phyloP scores from a whole-genome alignment of 257 asterid genomes.

The Oldenlandia corymbosa region DNA sequence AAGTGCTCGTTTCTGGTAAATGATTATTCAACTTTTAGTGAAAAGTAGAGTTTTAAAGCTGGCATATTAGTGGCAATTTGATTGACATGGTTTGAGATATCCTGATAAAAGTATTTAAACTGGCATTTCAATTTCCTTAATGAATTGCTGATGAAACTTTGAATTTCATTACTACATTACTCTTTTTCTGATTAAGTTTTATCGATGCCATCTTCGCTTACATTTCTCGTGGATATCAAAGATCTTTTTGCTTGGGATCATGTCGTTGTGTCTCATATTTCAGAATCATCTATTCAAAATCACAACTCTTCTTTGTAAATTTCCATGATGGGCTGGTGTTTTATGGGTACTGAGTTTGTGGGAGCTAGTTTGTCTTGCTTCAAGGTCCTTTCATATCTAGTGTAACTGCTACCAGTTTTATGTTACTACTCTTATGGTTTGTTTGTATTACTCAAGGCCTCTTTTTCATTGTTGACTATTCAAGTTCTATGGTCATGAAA shows the following conservation, averaged over 20 bases:
- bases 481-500: not conserved
- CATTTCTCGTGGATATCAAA: not conserved
- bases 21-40: too few relatives aligned
- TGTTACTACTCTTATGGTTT: not conserved
- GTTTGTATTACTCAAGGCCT: not conserved
- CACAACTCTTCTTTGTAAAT: not conserved
- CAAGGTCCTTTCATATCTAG: not conserved
- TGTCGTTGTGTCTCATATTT: not conserved
- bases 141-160: not conserved
- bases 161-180: not conserved
- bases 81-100: not conserved
- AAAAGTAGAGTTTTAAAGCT: too few relatives aligned
- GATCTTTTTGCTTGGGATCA: not conserved
- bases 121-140: not conserved
- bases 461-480: not conserved
- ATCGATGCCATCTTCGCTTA: not conserved
- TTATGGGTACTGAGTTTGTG: constrained; percentile 1
- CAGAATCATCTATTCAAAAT: not conserved
- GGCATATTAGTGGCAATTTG: not conserved
- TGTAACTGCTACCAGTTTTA: not conserved
- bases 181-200: not conserved
- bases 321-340: not conserved
- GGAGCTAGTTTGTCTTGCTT: not conserved
- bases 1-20: too few relatives aligned
- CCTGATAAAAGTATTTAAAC: not conserved